phyloP scores from a whole-genome alignment of 2,329 filamentous ascomycete species.

The Xylariaceae sp. region DNA sequence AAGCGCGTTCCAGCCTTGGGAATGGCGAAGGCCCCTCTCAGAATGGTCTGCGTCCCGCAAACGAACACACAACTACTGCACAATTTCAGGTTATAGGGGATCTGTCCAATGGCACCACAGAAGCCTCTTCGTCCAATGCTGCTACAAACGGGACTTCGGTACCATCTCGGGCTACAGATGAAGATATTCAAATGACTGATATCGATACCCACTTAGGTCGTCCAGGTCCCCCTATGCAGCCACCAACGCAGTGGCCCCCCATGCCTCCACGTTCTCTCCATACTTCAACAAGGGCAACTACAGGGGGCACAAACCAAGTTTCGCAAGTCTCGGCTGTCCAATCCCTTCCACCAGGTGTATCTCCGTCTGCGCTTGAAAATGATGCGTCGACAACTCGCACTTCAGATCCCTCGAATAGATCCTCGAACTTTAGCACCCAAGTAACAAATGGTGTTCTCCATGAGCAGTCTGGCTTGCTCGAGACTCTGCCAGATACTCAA shows the following conservation, averaged over 20 bases:
- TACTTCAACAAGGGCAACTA: constrained; percentile 47
- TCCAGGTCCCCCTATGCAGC: constrained; percentile 54
- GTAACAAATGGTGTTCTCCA: constrained; percentile 69
- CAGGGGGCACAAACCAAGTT: constrained; percentile 59
- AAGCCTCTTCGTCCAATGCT: constrained; percentile 44
- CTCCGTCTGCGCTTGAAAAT: constrained; percentile 69
- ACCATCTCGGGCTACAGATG: constrained; percentile 52
- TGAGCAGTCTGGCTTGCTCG: constrained; percentile 46
- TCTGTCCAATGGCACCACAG: constrained; percentile 64
- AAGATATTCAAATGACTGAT: constrained; percentile 68
- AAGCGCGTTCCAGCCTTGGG: constrained; percentile 57
- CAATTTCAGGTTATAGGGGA: constrained; percentile 63
- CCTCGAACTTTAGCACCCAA: constrained; percentile 73
- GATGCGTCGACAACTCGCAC: constrained; percentile 96
- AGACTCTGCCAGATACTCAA: constrained; percentile 62
- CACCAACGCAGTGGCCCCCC: constrained; percentile 52
- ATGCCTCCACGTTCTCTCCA: constrained; percentile 41
- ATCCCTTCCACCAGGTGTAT: constrained; percentile 61
- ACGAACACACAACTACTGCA: constrained; percentile 51
- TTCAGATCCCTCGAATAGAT: constrained; percentile 69
- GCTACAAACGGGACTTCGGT: constrained; percentile 63
- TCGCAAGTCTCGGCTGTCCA: constrained; percentile 70
- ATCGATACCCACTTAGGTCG: constrained; percentile 51
- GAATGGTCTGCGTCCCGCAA: constrained; percentile 57
- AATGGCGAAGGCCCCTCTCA: constrained; percentile 53